Conservation (phyloP, 805 yeast species). For the Wickerhamiella azyma region DNA sequence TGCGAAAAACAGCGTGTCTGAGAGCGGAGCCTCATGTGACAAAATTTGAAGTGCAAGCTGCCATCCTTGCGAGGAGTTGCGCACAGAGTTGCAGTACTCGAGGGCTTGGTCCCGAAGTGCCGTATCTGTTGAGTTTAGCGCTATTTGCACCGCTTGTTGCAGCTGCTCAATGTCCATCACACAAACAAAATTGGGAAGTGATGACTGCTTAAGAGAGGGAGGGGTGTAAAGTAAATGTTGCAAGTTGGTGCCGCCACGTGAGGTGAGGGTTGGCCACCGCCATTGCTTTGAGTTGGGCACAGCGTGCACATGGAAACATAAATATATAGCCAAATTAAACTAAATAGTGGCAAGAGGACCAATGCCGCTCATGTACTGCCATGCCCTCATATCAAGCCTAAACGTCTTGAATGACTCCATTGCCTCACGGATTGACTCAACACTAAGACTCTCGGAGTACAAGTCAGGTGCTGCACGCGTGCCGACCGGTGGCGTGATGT, state of each 20-base stretch:
- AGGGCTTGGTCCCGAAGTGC: conserved; percentile 41
- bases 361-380: conserved; percentile 50
- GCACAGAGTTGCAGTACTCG: conserved; percentile 31
- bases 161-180: conserved; percentile 37
- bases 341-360: conserved; percentile 42
- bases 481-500: conserved; percentile 14
- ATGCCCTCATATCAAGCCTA: conserved; percentile 73
- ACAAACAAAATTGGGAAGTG: neutral
- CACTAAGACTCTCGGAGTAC: conserved; percentile 39
- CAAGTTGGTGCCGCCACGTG: neutral
- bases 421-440: conserved; percentile 32
- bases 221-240: too few species aligned
- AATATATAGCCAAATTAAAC: neutral
- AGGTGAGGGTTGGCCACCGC: too few species aligned
- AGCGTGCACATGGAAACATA: neutral
- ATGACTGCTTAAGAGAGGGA: neutral
- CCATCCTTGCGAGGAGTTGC: conserved; percentile 35
- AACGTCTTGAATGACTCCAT: conserved; percentile 67
- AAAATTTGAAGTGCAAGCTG: conserved; percentile 32
- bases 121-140: conserved; percentile 52
- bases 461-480: conserved; percentile 25
- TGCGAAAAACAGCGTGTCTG: conserved; percentile 50
- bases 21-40: conserved; percentile 29
- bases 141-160: conserved; percentile 77
- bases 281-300: too few species aligned